phyloP scores from a whole-genome alignment of 441 rosid species.

The Bocquillonia castaneifolia region DNA sequence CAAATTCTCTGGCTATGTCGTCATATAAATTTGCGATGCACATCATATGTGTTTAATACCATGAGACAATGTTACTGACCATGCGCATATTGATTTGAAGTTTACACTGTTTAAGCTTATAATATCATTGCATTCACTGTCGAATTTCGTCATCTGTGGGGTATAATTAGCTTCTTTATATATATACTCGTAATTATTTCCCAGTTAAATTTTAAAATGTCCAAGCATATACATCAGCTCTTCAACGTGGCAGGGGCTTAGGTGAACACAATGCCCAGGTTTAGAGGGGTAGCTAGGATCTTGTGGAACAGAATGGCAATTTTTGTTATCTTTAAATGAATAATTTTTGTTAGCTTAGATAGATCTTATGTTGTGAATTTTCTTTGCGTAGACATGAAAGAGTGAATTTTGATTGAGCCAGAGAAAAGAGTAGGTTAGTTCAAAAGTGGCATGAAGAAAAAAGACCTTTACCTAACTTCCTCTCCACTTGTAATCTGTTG shows the following conservation, averaged over 20 bases:
- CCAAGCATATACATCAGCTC: not conserved
- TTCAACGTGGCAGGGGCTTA: not conserved
- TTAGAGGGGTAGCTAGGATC: not conserved
- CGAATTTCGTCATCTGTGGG: not conserved
- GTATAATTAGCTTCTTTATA: not conserved
- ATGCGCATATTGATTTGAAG: too few species aligned
- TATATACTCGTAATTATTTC: not conserved
- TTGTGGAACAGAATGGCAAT: not conserved
- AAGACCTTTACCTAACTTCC: conserved; percentile 38
- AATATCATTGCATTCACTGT: not conserved
- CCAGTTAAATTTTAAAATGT: conserved; percentile 11
- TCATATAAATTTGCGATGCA: not conserved
- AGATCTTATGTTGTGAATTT: not conserved
- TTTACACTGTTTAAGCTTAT: not conserved
- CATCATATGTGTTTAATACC: not conserved
- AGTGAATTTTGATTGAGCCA: conserved; percentile 5
- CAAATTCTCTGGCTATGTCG: not conserved
- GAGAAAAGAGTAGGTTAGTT: conserved; percentile 26
- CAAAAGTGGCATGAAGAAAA: conserved; percentile 25
- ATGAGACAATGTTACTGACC: not conserved
- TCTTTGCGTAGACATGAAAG: not conserved
- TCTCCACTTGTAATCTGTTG: conserved; percentile 26
- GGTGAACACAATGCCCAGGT: not conserved
- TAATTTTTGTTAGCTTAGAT: not conserved
- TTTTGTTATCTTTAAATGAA: too few species aligned